Evolutionary conservation across 208 protist genomes (phyloP).

Genomic region (Entamoeba histolytica): DNA sequence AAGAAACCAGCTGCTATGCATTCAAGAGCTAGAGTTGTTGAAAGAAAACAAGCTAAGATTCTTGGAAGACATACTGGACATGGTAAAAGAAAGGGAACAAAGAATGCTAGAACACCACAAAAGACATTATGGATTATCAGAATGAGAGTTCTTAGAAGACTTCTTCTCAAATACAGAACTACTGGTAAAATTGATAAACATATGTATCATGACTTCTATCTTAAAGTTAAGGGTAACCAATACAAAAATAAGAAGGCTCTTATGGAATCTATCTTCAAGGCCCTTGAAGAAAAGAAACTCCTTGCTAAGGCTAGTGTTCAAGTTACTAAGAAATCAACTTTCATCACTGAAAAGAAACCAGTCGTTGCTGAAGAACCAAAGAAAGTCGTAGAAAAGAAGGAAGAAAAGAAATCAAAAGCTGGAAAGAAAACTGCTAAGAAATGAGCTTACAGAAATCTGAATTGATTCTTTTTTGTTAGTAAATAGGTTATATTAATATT

Average conservation of each 20-base stretch:
- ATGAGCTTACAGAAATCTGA: too few species aligned
- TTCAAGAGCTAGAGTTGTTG: slow-evolving; percentile 67
- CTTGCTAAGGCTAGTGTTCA: neutral
- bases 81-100: slow-evolving; percentile 80
- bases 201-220: slow-evolving; percentile 45
- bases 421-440: too few species aligned
- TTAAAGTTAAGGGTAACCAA: slow-evolving; percentile 78
- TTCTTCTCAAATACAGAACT: slow-evolving; percentile 86
- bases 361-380: neutral
- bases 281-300: slow-evolving; percentile 5
- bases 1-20: slow-evolving; percentile 69
- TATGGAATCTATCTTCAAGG: slow-evolving; percentile 86
- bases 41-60: slow-evolving; percentile 60
- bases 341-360: neutral
- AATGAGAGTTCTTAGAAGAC: slow-evolving; percentile 74
- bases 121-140: slow-evolving; percentile 90
- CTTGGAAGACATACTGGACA: slow-evolving; percentile 60
- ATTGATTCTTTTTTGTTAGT: too few species aligned
- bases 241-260: slow-evolving; percentile 97
- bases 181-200: slow-evolving; percentile 85
- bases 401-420: too few species aligned
- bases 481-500: too few species aligned
- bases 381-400: neutral
- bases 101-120: slow-evolving; percentile 75
- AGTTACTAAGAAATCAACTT: neutral